Evolutionary conservation across 2,329 filamentous ascomycete species (phyloP).

Genomic region (Ilyonectria destructans): DNA sequence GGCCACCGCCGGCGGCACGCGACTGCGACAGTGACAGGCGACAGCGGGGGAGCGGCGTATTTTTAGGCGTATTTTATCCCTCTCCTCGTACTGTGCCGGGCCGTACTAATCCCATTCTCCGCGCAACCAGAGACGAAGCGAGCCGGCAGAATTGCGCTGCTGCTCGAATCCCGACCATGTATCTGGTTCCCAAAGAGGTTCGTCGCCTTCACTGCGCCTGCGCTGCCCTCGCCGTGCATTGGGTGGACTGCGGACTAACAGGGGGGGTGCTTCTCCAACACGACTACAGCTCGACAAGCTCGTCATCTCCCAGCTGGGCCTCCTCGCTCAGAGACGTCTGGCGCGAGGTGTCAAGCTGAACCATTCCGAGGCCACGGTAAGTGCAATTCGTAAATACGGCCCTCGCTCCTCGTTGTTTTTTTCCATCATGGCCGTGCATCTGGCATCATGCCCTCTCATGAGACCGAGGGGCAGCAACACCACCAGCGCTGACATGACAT

Average conservation of each 20-base stretch:
- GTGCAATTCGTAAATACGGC: slow-evolving; percentile 27
- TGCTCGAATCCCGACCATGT: slow-evolving; percentile 55
- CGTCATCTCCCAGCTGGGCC: slow-evolving; percentile 89
- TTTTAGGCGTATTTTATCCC: slow-evolving; percentile 1
- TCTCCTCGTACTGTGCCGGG: neutral
- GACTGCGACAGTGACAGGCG: neutral
- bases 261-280: slow-evolving; percentile 28
- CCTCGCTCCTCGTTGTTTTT: neutral
- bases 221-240: slow-evolving; percentile 24
- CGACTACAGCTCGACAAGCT: slow-evolving; percentile 90
- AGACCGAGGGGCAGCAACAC: slow-evolving; percentile 1
- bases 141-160: slow-evolving; percentile 2
- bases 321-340: slow-evolving; percentile 89
- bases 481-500: slow-evolving; percentile 15
- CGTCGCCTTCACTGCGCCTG: slow-evolving; percentile 43
- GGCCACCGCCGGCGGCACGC: slow-evolving; percentile 1
- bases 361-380: slow-evolving; percentile 88
- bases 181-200: slow-evolving; percentile 67
- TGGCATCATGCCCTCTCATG: neutral
- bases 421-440: neutral
- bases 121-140: slow-evolving; percentile 1
- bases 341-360: slow-evolving; percentile 92
- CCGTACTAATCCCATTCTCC: neutral
- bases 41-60: neutral
- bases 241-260: slow-evolving; percentile 35